Evolutionary conservation across 768 basidiomycete species (phyloP).

Genomic region (Rickenella mellea): DNA sequence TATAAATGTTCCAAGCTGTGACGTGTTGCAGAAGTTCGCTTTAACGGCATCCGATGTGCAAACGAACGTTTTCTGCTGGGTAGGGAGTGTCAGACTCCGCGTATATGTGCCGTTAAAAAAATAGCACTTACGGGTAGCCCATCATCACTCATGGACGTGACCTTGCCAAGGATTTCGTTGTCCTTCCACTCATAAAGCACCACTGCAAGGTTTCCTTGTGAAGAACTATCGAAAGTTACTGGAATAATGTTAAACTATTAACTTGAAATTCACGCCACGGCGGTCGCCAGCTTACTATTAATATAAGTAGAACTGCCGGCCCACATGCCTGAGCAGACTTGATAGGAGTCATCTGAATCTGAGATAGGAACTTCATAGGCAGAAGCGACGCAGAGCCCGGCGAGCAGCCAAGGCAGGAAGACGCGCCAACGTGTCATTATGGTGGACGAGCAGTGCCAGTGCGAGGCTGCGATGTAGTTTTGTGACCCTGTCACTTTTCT

Average conservation of each 20-base stretch:
- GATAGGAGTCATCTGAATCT: constrained; percentile 75
- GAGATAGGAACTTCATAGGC: constrained; percentile 59
- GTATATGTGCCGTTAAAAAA: not conserved
- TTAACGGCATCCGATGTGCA: constrained; percentile 79
- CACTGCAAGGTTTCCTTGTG: constrained; percentile 85
- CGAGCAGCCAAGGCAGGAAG: constrained; percentile 3
- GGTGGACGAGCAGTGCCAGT: no score
- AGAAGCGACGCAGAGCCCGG: constrained; percentile 2
- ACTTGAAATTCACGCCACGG: constrained; percentile 3
- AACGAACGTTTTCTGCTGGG: constrained; percentile 80
- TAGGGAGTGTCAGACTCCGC: constrained; percentile 9
- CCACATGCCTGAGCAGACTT: constrained; percentile 97
- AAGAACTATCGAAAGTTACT: constrained; percentile 68
- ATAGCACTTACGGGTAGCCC: constrained; percentile 53
- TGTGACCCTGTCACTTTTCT: no score
- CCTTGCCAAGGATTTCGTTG: constrained; percentile 70
- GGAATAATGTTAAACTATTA: constrained; percentile 12
- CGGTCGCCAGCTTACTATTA: constrained; percentile 46
- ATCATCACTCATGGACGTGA: constrained; percentile 42
- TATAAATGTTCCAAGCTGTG: constrained; percentile 85
- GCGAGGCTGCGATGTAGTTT: no score
- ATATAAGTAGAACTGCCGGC: constrained; percentile 69
- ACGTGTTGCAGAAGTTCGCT: constrained; percentile 56
- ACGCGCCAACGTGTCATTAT: constrained; percentile 2
- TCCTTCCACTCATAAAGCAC: constrained; percentile 96